Evolutionary conservation across 306 rosid species (phyloP), one percentile per base, ranked within the genome.

Genomic region (Malus domestica): DNA sequence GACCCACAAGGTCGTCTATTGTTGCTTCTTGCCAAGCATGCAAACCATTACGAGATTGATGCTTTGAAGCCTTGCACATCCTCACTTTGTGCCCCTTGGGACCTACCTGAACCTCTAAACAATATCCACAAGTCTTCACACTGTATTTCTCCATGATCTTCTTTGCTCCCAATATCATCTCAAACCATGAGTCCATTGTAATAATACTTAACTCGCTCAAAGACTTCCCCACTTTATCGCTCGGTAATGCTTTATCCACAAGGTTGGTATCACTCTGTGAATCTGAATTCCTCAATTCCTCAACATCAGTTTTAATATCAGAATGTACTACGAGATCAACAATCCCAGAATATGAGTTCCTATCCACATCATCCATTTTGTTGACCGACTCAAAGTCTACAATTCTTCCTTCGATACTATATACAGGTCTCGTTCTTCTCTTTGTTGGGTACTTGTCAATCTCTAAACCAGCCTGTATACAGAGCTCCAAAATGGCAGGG

Each of bases 1-100:
- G 90, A 81, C 85, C 83, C 35, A 91, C 87, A 44, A 91, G 74
- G 77, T 91, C 96, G 22, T 91, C 90, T 55, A 91, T 70, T 38
- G 81, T 89, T 18, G 97, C 97, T 79, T 93, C 93, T 78, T 93
- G 96, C 98, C 98, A 93, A 68, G 97, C 97, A 73, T 93, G 98
- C 80, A 93, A 80, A 61, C 98, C 98, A 29, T 93, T 83, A 12
- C 97, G 91, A 64, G 93, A 89, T 78, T 90, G 98, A 76, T 93
- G 98, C 85, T 89, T 90, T n/a, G 95, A 84, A 66, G 91, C 98
- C 85, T 86, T 84, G 77, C 98, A 90, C 88, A 85, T 85, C 81
- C 98, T 90, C 74, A 91, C 91, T 84, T 93, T 93, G 83, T 93
- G 98, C 54, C 98, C 97, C 87, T 83, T 88, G 4, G 93, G 96